phyloP scores from a whole-genome alignment of 2,329 filamentous ascomycete genomes.

The Monascus ruber region DNA sequence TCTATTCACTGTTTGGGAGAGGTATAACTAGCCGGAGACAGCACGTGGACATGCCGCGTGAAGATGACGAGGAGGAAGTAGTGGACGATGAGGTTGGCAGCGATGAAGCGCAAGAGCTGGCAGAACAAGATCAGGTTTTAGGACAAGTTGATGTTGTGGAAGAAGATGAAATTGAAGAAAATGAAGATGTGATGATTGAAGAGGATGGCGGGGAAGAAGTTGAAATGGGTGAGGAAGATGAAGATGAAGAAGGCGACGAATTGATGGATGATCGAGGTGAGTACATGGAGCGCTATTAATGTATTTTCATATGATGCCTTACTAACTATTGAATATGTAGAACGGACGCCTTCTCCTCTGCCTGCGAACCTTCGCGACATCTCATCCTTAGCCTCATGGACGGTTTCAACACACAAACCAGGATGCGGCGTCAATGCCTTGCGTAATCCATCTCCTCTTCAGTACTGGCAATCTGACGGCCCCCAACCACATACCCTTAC shows the following conservation, averaged over 20 bases:
- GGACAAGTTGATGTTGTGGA: conserved; percentile 4
- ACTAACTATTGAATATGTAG: conserved; percentile 7
- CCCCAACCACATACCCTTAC: conserved; percentile 54
- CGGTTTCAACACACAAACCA: conserved; percentile 51
- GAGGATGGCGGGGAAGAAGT: conserved; percentile 10
- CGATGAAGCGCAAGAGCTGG: background rate
- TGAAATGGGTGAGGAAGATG: conserved; percentile 2
- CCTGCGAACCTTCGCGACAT: conserved; percentile 47
- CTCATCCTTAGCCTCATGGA: conserved; percentile 55
- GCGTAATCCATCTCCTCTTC: conserved; percentile 43
- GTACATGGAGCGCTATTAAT: background rate
- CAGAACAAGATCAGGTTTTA: background rate
- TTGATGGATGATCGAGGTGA: conserved; percentile 25
- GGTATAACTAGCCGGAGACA: background rate
- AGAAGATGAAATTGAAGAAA: conserved; percentile 7
- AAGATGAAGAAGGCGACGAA: conserved; percentile 17
- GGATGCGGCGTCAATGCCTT: conserved; percentile 51
- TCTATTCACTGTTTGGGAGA: conserved; percentile 11
- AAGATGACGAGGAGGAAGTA: background rate
- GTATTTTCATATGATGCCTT: too few species aligned
- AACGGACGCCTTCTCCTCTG: conserved; percentile 25
- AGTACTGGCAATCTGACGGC: conserved; percentile 57
- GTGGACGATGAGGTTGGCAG: background rate
- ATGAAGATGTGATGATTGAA: conserved; percentile 16
- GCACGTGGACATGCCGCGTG: background rate